Evolutionary conservation across 306 rosid species (phyloP).

Genomic region (Acmispon strigosus): DNA sequence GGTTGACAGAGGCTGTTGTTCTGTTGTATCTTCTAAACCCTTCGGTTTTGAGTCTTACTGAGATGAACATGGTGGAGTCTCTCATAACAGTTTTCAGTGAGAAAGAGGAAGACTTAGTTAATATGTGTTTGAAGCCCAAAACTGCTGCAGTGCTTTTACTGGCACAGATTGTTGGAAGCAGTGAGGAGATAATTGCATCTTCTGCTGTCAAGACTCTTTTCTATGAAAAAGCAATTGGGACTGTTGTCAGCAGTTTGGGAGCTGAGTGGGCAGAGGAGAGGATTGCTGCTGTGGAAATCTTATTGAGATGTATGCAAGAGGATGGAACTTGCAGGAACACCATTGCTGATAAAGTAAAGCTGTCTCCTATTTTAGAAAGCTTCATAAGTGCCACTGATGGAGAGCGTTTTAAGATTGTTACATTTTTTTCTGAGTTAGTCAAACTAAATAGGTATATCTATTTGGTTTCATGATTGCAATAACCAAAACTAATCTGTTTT

Average conservation of each 20-base stretch:
- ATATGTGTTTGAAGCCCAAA: conserved; percentile 59
- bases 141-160: conserved; percentile 70
- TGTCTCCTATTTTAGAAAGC: conserved; percentile 62
- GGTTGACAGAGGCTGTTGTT: conserved; percentile 74
- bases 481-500: conserved; percentile 4
- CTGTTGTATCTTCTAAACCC: conserved; percentile 61
- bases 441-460: conserved; percentile 61
- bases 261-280: conserved; percentile 62
- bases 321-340: conserved; percentile 70
- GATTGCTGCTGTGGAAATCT: conserved; percentile 68
- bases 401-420: conserved; percentile 59
- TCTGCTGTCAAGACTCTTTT: conserved; percentile 36
- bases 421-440: conserved; percentile 63
- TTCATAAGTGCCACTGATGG: conserved; percentile 44
- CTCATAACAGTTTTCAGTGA: conserved; percentile 46
- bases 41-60: conserved; percentile 32
- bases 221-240: conserved; percentile 44
- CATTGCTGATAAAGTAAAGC: conserved; percentile 67
- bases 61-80: conserved; percentile 47
- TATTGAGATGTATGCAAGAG: conserved; percentile 65
- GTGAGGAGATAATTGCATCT: conserved; percentile 43
- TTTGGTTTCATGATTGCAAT: not conserved
- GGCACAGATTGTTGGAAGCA: conserved; percentile 43
- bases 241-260: conserved; percentile 48
- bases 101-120: conserved; percentile 49